Conservation (phyloP, 306 rosid species). For the Quercus aquifolioides region DNA sequence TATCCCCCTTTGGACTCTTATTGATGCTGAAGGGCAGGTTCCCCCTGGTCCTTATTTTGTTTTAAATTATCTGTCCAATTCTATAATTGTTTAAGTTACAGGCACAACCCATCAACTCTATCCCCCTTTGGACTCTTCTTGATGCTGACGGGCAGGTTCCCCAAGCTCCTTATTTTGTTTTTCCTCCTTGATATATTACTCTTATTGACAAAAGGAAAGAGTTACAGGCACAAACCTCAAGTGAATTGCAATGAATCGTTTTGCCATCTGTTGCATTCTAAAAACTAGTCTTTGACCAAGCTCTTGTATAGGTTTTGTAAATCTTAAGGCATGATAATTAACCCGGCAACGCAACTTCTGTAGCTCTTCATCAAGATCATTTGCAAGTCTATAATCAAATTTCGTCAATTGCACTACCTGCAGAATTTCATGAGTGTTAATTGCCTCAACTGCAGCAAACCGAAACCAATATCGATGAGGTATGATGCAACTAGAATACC, state of each 20-base stretch:
- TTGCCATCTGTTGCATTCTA: conserved; percentile 78
- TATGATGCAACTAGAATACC: neutral
- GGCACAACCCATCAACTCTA: too few relatives aligned
- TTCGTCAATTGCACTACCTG: conserved; percentile 96
- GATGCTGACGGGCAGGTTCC: too few relatives aligned
- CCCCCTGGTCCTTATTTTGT: too few relatives aligned
- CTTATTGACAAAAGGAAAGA: neutral
- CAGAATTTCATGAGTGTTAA: conserved; percentile 21
- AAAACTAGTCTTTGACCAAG: conserved; percentile 70
- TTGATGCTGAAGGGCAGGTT: too few relatives aligned
- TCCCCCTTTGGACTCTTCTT: too few relatives aligned
- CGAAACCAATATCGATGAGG: neutral
- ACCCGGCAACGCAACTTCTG: conserved; percentile 94
- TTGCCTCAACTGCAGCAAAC: conserved; percentile 11
- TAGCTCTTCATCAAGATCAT: conserved; percentile 78
- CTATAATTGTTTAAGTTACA: neutral
- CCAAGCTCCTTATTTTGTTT: too few relatives aligned
- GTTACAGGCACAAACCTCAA: conserved; percentile 61
- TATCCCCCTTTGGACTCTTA: too few relatives aligned
- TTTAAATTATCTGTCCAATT: conserved; percentile 8
- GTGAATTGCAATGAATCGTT: conserved; percentile 84
- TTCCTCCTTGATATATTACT: too few relatives aligned
- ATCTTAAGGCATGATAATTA: conserved; percentile 88
- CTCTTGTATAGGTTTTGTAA: conserved; percentile 79
- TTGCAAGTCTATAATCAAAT: conserved; percentile 96